phyloP scores from a whole-genome alignment of 139 green algal genomes.

The Eudorina sp. region DNA sequence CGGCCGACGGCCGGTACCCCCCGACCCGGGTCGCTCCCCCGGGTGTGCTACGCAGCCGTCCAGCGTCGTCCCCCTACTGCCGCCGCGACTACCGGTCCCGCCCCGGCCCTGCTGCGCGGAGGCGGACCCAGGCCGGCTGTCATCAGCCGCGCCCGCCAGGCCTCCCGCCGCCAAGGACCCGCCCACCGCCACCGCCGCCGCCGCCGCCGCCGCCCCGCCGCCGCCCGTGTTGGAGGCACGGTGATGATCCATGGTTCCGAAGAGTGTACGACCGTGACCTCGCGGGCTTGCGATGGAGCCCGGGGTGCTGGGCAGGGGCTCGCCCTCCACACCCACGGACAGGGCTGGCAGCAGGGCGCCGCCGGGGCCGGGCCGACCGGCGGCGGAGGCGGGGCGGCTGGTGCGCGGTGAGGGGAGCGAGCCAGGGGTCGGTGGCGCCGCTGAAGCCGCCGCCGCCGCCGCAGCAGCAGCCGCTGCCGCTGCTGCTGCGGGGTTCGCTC shows the following conservation, averaged over 20 bases:
- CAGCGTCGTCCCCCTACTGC: neutral
- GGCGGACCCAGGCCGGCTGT: neutral
- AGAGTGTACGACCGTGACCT: neutral
- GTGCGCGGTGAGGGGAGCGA: neutral
- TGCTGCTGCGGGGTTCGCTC: neutral
- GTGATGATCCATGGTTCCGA: neutral
- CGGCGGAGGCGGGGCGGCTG: neutral
- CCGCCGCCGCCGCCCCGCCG: neutral
- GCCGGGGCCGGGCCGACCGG: neutral
- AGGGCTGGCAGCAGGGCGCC: neutral
- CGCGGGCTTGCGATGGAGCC: slow-evolving; percentile 15
- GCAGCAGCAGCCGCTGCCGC: neutral
- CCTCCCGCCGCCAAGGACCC: neutral
- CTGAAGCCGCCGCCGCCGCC: neutral
- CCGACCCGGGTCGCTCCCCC: neutral
- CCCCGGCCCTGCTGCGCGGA: neutral
- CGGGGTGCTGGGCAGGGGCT: neutral
- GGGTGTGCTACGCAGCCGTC: neutral
- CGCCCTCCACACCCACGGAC: neutral
- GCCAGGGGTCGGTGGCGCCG: neutral
- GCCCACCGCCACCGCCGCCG: neutral
- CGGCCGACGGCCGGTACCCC: neutral
- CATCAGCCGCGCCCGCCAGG: neutral
- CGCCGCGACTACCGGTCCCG: neutral
- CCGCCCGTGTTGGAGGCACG: neutral